These are phyloP conservation scores for Penicillium sp. DNA, from an alignment of 2,329 filamentous ascomycete genomes.

Conservation along the genomic window DNA sequence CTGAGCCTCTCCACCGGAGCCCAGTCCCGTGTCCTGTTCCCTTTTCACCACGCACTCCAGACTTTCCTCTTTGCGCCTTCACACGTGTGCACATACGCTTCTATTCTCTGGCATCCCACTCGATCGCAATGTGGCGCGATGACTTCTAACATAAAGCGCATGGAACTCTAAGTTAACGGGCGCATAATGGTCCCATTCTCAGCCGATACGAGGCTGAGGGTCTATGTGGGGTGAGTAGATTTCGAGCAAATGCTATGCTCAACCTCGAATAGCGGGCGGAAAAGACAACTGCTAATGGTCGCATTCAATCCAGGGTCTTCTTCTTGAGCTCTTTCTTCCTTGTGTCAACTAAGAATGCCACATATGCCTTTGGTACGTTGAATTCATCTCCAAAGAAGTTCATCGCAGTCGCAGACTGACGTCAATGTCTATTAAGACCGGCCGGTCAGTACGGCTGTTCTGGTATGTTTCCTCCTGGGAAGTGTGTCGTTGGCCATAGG, in stretches of 20 bases:
- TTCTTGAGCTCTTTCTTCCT: conserved; percentile 40
- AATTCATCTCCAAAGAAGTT: neutral
- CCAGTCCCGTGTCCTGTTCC: conserved; percentile 7
- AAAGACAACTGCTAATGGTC: conserved; percentile 22
- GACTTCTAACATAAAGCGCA: conserved; percentile 7
- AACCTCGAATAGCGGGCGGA: neutral
- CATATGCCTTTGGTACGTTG: conserved; percentile 44
- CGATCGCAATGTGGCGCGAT: conserved; percentile 15
- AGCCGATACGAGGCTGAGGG: conserved; percentile 34
- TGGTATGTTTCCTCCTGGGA: conserved; percentile 46
- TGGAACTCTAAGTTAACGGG: conserved; percentile 14
- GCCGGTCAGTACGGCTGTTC: conserved; percentile 47
- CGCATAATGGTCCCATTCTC: conserved; percentile 33
- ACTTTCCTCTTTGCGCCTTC: neutral
- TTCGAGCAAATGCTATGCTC: conserved; percentile 3
- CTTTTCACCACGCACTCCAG: conserved; percentile 3
- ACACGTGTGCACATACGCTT: conserved; percentile 5
- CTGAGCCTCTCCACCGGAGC: conserved; percentile 20
- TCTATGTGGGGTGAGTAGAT: conserved; percentile 35
- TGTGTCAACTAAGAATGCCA: conserved; percentile 37
- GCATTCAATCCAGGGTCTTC: conserved; percentile 28
- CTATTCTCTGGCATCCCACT: conserved; percentile 5
- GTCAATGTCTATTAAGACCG: conserved; percentile 39
- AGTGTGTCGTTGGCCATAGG: conserved; percentile 40
- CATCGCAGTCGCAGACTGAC: conserved; percentile 15